Base-by-base conservation (phyloP, 139 green algal genomes). In the Desmodesmus armatus region DNA sequence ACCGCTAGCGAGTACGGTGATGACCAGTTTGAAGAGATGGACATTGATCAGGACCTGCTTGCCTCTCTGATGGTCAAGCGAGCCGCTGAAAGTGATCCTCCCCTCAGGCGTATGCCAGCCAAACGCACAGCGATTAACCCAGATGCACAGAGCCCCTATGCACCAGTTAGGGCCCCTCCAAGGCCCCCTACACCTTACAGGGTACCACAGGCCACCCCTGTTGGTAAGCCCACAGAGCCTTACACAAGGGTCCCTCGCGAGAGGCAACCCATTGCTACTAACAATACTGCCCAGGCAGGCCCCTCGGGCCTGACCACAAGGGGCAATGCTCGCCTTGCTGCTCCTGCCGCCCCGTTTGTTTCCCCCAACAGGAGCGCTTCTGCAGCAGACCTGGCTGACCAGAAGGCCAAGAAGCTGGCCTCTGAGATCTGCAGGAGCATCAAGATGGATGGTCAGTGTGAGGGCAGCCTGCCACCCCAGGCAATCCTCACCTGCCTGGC, bases 401-500 rank as follows among this genome's bases (percentile, higher is more conserved):
- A 37, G 3, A 77, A 77, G 21, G 69, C 40, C 19, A 60, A 35
- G 40, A 40, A 77, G 23, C 33, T 77, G 69, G 69, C 69, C 23
- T 2, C 39, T 31, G 40, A 25, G 3, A 58, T 77, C 23, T 60
- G 69, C 69, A 77, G 58, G 21, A 58, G 40, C 39, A 60, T 77
- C 15, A 77, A 77, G 69, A 23, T 77, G 19, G 69, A 77, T 51
- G 69, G 69, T 23, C 19, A 15, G 1, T 23, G 41, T 55, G 69
- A 77, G 37, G 40, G 39, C 40, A 77, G 15, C 15, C 19, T 77
- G 7, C 19, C 35, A 23, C 69, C 69, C 19, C 69, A 58, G 2
- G 69, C 69, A 55, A 40, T 77, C 17, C 69, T 77, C 39, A 77
- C 69, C 39, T 77, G 69, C 69, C 17, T 77, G 3, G 69, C 69